Base-by-base conservation (phyloP, 208 protist species). In the Trypanosoma caninum region DNA sequence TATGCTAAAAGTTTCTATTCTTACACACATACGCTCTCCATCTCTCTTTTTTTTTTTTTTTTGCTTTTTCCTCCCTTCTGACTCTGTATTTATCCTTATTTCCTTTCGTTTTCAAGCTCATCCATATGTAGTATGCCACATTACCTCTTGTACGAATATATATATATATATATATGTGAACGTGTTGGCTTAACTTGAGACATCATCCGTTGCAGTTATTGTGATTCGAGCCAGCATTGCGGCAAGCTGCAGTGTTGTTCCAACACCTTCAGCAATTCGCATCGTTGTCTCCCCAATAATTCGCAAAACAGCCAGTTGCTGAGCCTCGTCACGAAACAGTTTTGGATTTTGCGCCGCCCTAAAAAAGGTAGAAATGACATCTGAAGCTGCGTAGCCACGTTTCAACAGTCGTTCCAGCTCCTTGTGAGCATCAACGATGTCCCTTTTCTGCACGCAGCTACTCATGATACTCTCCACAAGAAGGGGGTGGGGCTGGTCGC, bases 401-500 rank as follows among this genome's bases (percentile, higher is more conserved):
- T 80, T 78, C 22, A 97, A 60, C 38, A 97, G 63, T 7, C 76
- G 75, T 42, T 86, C 63, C 79, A 98, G 64, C 51, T 87, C 75
- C 65, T 88, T 85, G 48, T 97, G 84, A 10, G 78, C 72, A 16
- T 77, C 72, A 30, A 74, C 58, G 0, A 97, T 78, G 22, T 98
- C 73, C 6, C 89, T 63, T 20, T 91, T 86, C 27, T 69, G 64
- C 1, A 93, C 13, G 65, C 94, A 98, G 7, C 78, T 73, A 2
- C 62, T 52, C 20, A 99, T 61, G n/a, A 99, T 91, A 34, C 72
- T 73, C 46, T 97, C 82, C 2, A 99, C 79, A 10, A 98, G 60
- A 8, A 94, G 58, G 9, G 98, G 98, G 58, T 99, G 98, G 0
- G 98, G 98, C 67, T 98, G 95, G 61, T 99, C 98, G 72, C 96